A percentile compares a stretch with the other conserved stretches of the same genome.
Evolutionary conservation across 306 rosid species (phyloP).

Genomic region (Ceratonia siliqua): DNA sequence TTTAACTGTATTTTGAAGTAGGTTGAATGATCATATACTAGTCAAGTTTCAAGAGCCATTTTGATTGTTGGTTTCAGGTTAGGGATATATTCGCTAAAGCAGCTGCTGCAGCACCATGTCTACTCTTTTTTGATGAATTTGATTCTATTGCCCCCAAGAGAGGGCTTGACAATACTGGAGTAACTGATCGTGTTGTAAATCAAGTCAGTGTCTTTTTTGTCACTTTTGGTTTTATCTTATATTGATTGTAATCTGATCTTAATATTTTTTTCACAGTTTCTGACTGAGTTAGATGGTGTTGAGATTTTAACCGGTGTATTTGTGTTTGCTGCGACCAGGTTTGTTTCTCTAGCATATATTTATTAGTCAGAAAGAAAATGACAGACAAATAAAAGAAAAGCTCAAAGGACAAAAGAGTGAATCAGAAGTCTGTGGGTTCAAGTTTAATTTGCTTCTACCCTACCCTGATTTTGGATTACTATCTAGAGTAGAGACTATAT

Average conservation of each 20-base stretch:
- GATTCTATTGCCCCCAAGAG: constrained; percentile 98
- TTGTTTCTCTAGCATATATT: constrained; percentile 42
- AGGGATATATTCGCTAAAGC: constrained; percentile 96
- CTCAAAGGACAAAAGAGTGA: neutral
- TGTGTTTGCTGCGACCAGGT: constrained; percentile 99
- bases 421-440: constrained; percentile 16
- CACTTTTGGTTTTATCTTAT: constrained; percentile 10
- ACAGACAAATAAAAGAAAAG: neutral
- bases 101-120: constrained; percentile 94
- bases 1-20: neutral
- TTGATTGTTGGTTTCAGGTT: constrained; percentile 64
- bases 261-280: constrained; percentile 67
- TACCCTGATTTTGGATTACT: constrained; percentile 15
- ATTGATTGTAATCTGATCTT: constrained; percentile 35
- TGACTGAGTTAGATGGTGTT: constrained; percentile 94
- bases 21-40: neutral
- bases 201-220: constrained; percentile 56
- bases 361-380: constrained; percentile 20
- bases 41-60: neutral
- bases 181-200: constrained; percentile 96
- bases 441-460: constrained; percentile 24
- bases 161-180: constrained; percentile 99
- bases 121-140: constrained; percentile 93
- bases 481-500: too few relatives aligned
- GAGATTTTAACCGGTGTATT: constrained; percentile 93